These are phyloP conservation scores for Ilyonectria mors-panacis DNA, from an alignment of 2,329 filamentous ascomycete genomes.

Conservation along the genomic window DNA sequence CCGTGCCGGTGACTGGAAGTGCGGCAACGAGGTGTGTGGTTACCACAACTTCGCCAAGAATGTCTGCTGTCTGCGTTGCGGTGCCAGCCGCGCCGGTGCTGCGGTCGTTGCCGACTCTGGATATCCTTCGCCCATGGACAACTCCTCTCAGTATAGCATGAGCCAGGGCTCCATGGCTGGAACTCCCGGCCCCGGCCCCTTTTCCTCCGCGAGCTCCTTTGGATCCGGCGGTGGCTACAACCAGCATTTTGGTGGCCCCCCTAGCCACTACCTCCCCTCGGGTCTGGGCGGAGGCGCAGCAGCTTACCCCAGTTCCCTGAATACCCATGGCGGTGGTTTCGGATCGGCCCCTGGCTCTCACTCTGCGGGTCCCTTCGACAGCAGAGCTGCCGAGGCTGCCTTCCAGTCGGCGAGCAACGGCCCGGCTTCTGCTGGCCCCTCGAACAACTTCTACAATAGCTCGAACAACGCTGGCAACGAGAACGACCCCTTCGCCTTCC, in stretches of 20 bases:
- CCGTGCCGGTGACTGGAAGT: conserved; percentile 99
- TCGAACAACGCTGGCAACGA: conserved; percentile 77
- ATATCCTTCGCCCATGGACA: conserved; percentile 92
- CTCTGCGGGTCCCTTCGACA: conserved; percentile 90
- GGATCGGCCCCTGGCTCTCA: conserved; percentile 83
- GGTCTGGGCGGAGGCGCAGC: conserved; percentile 82
- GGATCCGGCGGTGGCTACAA: conserved; percentile 75
- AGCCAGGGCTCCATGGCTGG: conserved; percentile 89
- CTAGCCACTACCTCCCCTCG: conserved; percentile 91
- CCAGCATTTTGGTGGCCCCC: conserved; percentile 89
- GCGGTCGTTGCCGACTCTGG: conserved; percentile 95
- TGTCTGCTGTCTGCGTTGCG: conserved; percentile 95
- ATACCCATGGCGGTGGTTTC: conserved; percentile 76
- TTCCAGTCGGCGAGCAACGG: conserved; percentile 92
- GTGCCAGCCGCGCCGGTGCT: conserved; percentile 92
- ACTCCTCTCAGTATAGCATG: conserved; percentile 86
- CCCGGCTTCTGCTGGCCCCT: conserved; percentile 81
- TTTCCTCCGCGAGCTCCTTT: conserved; percentile 79
- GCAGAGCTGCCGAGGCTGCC: conserved; percentile 92
- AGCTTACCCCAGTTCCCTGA: conserved; percentile 82
- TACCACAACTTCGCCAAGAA: conserved; percentile 99
- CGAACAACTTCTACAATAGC: conserved; percentile 63
- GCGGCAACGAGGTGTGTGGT: conserved; percentile 94
- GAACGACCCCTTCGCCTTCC: conserved; percentile 85
- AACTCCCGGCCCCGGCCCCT: conserved; percentile 83